Percentiles rank a stretch among this genome's conserved stretches.
phyloP scores from a whole-genome alignment of 2,329 filamentous ascomycete species.

The Neocucurbitaria cava region DNA sequence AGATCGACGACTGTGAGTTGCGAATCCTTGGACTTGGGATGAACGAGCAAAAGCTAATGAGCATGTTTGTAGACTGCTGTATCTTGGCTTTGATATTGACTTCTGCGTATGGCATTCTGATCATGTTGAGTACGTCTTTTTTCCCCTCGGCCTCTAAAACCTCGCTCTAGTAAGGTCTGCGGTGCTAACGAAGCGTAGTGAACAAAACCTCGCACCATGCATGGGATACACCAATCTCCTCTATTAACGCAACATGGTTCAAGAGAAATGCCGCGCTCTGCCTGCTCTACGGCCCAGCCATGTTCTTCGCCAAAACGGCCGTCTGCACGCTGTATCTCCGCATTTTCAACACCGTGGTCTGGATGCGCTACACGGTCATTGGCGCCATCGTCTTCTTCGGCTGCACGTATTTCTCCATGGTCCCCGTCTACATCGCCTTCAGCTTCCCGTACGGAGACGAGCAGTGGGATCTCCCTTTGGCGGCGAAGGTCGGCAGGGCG shows the following conservation, averaged over 20 bases:
- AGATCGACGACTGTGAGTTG: conserved; percentile 1
- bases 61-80: not conserved
- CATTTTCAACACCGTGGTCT: not conserved
- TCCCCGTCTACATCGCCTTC: not conserved
- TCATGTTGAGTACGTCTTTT: conserved; percentile 1
- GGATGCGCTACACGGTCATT: not conserved
- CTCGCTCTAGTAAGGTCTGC: not conserved
- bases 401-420: not conserved
- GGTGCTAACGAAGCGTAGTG: not conserved
- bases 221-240: not conserved
- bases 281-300: conserved; percentile 1
- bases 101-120: not conserved
- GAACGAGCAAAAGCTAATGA: not conserved
- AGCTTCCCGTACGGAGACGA: not conserved
- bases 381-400: not conserved
- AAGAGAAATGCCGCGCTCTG: conserved; percentile 1
- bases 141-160: not conserved
- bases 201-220: not conserved
- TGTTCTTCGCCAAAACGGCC: conserved; percentile 3
- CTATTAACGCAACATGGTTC: not conserved
- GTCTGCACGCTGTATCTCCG: not conserved
- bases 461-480: not conserved
- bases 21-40: not conserved
- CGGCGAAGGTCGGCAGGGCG: not conserved
- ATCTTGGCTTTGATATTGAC: not conserved